Percentiles rank a stretch among this genome's conserved stretches.
These are phyloP conservation scores for Quaeritorhiza haematococci DNA, from an alignment of 371 early-diverging fungal genomes.

Conservation along the genomic window DNA sequence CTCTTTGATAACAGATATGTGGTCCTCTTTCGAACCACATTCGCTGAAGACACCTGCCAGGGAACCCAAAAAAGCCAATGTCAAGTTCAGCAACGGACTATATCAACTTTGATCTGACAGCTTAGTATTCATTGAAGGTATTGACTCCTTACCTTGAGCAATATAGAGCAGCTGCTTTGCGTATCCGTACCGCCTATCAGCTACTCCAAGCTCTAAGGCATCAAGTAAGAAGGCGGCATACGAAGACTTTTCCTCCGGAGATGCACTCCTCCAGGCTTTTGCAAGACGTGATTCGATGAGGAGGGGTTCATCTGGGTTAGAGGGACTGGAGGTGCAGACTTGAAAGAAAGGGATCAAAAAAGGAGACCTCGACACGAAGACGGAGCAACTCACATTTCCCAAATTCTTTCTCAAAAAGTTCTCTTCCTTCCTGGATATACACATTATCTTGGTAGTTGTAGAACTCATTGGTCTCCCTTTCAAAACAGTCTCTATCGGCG, in stretches of 20 bases:
- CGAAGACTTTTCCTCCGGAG: background rate
- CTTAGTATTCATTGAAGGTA: background rate
- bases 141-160: constrained; percentile 47
- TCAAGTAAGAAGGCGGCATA: constrained; percentile 48
- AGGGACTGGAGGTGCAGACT: constrained; percentile 12
- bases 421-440: constrained; percentile 40
- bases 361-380: background rate
- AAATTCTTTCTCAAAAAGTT: constrained; percentile 39
- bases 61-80: background rate
- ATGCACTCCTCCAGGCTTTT: constrained; percentile 17
- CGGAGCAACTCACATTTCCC: constrained; percentile 20
- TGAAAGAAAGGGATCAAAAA: constrained; percentile 3
- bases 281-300: background rate
- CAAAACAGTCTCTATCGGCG: constrained; percentile 53
- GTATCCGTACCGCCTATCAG: constrained; percentile 39
- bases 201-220: constrained; percentile 46
- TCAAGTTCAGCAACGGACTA: background rate
- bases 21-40: constrained; percentile 29
- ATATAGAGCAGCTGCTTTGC: constrained; percentile 54
- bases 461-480: constrained; percentile 71
- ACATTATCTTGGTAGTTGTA: constrained; percentile 59
- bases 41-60: constrained; percentile 27
- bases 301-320: background rate
- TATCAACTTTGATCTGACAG: background rate
- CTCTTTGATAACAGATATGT: constrained; percentile 38